Base-by-base conservation (phyloP, 345 rosid species). In the Eucalyptus regnans region DNA sequence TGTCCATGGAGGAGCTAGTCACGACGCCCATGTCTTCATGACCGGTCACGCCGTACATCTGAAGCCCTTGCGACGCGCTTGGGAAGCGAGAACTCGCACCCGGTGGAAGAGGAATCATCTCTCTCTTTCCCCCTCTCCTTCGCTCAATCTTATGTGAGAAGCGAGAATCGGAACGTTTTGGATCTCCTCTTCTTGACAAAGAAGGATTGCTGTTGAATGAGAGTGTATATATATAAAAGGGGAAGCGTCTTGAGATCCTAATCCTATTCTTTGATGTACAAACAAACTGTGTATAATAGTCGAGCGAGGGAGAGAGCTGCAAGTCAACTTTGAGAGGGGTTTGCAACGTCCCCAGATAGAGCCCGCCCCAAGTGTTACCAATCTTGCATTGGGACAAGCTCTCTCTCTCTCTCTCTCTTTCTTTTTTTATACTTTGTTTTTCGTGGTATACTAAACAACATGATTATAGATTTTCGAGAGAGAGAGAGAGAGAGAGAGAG, bases 261-360 rank as follows among this genome's bases (percentile, higher is more conserved):
- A 71, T 71, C 83, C 46, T 20, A 18, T 71, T 20, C 83, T 71
- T 20, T 9, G 83, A 71, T 37, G 27, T 41, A 10, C 7, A 71
- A 37, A 37, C 83, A 41, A 71, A 71, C 37, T 76, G 27, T 37
- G 15, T 76, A 31, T 23, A 29, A 86, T 23, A 44, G 15, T 16
- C 13, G 41, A 11, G 52, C 71, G 43, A 87, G 49, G 41, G 51
- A 86, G 23, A 17, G 76, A 89, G 88, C 10, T 50, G 43, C 37
- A 95, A 93, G 98, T 96, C 98, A 95, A 96, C 94, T 89, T 22
- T 62, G 88, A 50, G 89, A 31, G 90, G 31, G 52, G 86, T 41
- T 90, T 76, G 83, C 83, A 76, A 41, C 91, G 90, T 91, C 95
- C 98, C 96, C 95, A 93, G 87, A 27, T 89, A 91, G 62, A 29